Conservation (phyloP, 164 flowering plant species). For the Aristolochia fimbriata region DNA sequence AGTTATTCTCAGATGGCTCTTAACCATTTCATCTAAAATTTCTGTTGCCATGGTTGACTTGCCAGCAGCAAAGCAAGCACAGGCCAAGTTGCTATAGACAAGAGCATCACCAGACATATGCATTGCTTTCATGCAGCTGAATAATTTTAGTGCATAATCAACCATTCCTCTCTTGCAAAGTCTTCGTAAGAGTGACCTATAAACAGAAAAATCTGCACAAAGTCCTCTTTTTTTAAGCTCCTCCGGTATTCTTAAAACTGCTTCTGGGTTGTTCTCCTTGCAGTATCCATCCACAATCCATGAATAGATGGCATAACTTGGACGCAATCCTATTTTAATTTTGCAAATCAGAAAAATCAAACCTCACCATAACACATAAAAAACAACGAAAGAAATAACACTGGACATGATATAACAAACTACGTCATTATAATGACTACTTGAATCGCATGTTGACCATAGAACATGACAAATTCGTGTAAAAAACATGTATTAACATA, state of each 20-base stretch:
- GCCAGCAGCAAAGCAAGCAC: slow-evolving; percentile 48
- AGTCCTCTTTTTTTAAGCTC: slow-evolving; percentile 45
- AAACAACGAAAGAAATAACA: not conserved
- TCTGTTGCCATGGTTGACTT: slow-evolving; percentile 30
- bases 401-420: not conserved
- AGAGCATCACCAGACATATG: slow-evolving; percentile 63
- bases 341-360: not conserved
- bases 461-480: not conserved
- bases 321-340: slow-evolving; percentile 47
- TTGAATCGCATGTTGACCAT: not conserved
- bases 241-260: slow-evolving; percentile 35
- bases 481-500: no score
- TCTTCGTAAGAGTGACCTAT: slow-evolving; percentile 69
- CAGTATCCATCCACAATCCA: slow-evolving; percentile 86
- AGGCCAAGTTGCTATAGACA: slow-evolving; percentile 49
- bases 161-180: slow-evolving; percentile 55
- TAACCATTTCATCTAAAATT: slow-evolving; percentile 57
- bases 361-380: not conserved
- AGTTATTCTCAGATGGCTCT: slow-evolving; percentile 49
- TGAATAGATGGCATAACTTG: slow-evolving; percentile 59
- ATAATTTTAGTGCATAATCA: slow-evolving; percentile 49
- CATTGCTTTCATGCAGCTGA: slow-evolving; percentile 40
- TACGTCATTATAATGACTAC: not conserved
- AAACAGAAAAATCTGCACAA: slow-evolving; percentile 44
- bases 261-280: slow-evolving; percentile 34